These are phyloP conservation scores for Poa annua DNA, from an alignment of 176 grass and related monocot species.

Conservation along the genomic window DNA sequence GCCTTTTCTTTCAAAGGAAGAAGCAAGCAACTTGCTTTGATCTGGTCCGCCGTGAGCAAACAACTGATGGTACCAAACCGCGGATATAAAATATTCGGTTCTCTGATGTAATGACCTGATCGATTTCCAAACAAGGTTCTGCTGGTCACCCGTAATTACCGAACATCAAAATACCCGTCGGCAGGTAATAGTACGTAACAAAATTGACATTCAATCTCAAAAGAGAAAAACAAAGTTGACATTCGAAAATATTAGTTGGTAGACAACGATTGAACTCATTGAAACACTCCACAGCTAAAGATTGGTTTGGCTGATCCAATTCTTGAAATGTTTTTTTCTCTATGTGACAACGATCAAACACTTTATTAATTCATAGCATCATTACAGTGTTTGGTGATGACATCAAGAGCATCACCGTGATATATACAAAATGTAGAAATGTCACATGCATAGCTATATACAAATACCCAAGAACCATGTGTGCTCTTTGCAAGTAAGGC, in stretches of 20 bases:
- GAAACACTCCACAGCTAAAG: neutral
- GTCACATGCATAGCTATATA: neutral
- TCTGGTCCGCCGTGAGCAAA: neutral
- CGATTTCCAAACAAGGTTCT: neutral
- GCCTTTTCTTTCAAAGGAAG: neutral
- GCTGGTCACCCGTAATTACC: neutral
- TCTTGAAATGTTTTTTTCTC: neutral
- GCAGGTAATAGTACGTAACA: neutral
- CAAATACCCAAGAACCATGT: neutral
- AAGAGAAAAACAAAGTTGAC: too few species aligned
- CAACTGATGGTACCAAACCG: neutral
- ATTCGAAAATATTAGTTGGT: too few species aligned
- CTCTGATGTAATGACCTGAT: conserved; percentile 17
- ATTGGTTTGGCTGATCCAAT: neutral
- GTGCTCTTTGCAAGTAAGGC: neutral
- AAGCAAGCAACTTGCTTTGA: neutral
- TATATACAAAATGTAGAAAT: too few species aligned
- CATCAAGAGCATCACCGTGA: too few species aligned
- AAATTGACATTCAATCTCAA: neutral
- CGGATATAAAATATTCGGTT: neutral
- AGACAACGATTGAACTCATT: neutral
- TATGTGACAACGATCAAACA: too few species aligned
- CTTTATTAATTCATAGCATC: too few species aligned
- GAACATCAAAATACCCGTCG: neutral
- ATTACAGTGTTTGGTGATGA: too few species aligned